A percentile compares a stretch with the other conserved stretches of the same genome.
These are phyloP conservation scores for Pseudomassariella vexata DNA, from an alignment of 2,329 filamentous ascomycete genomes.

Conservation along the genomic window DNA sequence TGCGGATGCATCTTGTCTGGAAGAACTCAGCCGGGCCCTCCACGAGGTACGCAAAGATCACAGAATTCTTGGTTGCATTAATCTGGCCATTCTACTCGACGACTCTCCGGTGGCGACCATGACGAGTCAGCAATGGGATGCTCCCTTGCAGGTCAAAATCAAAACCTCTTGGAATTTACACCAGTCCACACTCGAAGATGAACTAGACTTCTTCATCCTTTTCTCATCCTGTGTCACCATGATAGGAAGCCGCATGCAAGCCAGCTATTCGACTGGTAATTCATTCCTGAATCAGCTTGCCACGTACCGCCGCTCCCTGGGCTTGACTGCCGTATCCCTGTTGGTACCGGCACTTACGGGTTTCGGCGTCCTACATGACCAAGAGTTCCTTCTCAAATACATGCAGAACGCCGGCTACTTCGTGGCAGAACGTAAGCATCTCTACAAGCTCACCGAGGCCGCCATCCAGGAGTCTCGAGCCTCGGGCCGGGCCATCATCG, in stretches of 20 bases:
- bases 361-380: not conserved
- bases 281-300: slow-evolving; percentile 26
- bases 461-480: not conserved
- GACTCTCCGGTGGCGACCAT: slow-evolving; percentile 27
- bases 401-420: not conserved
- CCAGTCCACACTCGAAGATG: slow-evolving; percentile 16
- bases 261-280: slow-evolving; percentile 31
- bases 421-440: not conserved
- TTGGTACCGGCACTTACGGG: not conserved
- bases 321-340: not conserved
- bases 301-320: not conserved
- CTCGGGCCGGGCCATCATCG: not conserved
- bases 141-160: slow-evolving; percentile 29
- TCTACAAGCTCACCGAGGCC: not conserved
- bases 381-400: not conserved
- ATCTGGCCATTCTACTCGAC: slow-evolving; percentile 29
- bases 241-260: slow-evolving; percentile 30
- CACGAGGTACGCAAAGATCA: no score
- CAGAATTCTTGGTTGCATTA: slow-evolving; percentile 30
- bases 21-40: slow-evolving; percentile 13
- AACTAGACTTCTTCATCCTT: slow-evolving; percentile 35
- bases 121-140: slow-evolving; percentile 19
- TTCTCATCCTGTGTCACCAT: slow-evolving; percentile 30
- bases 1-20: slow-evolving; percentile 2
- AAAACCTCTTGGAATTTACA: slow-evolving; percentile 26